Conservation (phyloP, 257 asterid species). For the Solanum sejunctum region DNA sequence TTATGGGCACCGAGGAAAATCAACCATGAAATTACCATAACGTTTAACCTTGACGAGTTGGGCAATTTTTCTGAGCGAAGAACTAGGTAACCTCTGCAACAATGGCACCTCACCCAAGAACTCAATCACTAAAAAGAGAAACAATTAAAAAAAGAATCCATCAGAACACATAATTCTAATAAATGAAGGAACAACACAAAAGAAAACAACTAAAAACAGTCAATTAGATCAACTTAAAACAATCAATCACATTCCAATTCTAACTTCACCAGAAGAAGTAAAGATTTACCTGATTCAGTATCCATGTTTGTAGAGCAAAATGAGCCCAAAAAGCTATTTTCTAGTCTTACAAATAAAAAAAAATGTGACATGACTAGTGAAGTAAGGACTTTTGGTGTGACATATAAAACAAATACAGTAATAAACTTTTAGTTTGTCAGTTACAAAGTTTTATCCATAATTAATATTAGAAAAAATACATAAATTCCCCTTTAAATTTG, state of each 20-base stretch:
- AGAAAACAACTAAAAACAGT: background rate
- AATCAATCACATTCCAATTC: background rate
- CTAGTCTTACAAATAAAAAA: background rate
- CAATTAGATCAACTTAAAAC: background rate
- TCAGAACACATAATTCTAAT: too few species aligned
- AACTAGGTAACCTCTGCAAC: slow-evolving; percentile 79
- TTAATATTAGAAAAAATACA: too few species aligned
- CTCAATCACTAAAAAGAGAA: slow-evolving; percentile 51
- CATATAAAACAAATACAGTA: background rate
- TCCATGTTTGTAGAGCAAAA: background rate
- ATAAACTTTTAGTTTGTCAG: background rate
- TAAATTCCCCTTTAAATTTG: too few species aligned
- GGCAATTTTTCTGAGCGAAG: slow-evolving; percentile 68
- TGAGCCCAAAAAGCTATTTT: background rate
- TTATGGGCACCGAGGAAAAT: background rate
- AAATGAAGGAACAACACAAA: background rate
- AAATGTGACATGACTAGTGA: background rate
- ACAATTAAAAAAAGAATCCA: too few species aligned
- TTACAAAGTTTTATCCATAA: too few species aligned
- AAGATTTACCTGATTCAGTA: background rate
- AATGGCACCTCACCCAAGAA: slow-evolving; percentile 82
- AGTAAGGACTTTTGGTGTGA: background rate
- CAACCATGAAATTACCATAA: slow-evolving; percentile 31
- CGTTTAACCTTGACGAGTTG: slow-evolving; percentile 44
- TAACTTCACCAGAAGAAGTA: background rate